Percentiles rank a stretch among this genome's conserved stretches.
phyloP scores from a whole-genome alignment of 306 rosid genomes.

The Malus fusca region DNA sequence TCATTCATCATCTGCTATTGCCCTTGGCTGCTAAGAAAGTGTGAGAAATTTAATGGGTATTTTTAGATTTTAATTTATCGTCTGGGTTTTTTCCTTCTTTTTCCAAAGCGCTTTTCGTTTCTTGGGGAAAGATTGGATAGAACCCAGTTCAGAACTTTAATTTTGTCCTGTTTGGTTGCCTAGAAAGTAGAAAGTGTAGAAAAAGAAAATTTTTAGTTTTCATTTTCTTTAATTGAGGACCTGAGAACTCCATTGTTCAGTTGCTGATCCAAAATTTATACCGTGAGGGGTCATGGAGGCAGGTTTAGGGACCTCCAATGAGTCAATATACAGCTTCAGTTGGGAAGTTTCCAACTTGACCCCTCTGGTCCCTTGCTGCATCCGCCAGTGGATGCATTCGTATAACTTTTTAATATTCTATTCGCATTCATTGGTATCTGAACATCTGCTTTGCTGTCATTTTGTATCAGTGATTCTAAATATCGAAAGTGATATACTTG shows the following conservation, averaged over 20 bases:
- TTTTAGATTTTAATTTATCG: not conserved
- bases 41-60: conserved; percentile 4
- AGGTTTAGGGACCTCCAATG: too few species aligned
- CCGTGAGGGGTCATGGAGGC: too few species aligned
- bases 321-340: too few species aligned
- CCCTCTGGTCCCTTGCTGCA: too few species aligned
- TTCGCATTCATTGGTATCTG: too few species aligned
- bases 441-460: not conserved
- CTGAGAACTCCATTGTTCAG: not conserved
- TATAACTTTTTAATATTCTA: too few species aligned
- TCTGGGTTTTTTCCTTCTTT: not conserved
- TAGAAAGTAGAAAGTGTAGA: not conserved
- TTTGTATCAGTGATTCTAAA: not conserved
- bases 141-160: not conserved
- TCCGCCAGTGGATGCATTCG: too few species aligned
- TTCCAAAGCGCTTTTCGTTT: not conserved
- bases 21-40: not conserved
- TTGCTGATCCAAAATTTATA: too few species aligned
- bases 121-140: not conserved
- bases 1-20: conserved; percentile 10
- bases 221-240: not conserved
- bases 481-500: not conserved
- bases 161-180: conserved; percentile 7
- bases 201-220: not conserved
- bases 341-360: too few species aligned